Evolutionary conservation across 2,329 filamentous ascomycete genomes (phyloP).

Genomic region (Beauveria bassiana): DNA sequence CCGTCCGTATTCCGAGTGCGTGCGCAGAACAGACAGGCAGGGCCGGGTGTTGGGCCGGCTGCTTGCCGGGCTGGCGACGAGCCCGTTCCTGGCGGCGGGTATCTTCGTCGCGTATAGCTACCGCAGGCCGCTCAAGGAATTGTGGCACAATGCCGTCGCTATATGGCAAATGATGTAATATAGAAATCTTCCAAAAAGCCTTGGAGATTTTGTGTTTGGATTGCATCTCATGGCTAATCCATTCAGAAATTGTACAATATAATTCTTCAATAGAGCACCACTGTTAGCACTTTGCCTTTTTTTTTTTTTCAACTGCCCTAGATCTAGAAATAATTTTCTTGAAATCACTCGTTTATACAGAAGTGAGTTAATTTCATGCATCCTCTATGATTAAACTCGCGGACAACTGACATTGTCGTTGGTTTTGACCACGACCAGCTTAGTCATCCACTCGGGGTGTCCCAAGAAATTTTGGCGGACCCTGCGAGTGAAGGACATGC

Average conservation of each 20-base stretch:
- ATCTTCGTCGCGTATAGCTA: slow-evolving; percentile 21
- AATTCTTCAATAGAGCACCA: neutral
- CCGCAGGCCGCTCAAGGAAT: slow-evolving; percentile 11
- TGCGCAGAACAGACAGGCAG: slow-evolving; percentile 61
- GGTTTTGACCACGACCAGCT: neutral
- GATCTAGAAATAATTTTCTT: too few species aligned
- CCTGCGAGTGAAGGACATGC: neutral
- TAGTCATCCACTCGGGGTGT: neutral
- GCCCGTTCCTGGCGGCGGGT: slow-evolving; percentile 22
- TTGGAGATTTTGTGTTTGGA: neutral
- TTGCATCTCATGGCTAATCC: neutral
- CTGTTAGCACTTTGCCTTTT: neutral
- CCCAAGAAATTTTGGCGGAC: slow-evolving; percentile 8
- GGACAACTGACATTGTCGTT: neutral
- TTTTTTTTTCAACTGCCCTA: neutral
- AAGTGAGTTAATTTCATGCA: too few species aligned
- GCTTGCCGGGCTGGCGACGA: slow-evolving; percentile 30
- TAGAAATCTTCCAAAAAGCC: neutral
- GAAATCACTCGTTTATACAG: too few species aligned
- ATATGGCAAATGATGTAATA: slow-evolving; percentile 10
- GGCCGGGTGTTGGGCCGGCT: slow-evolving; percentile 48
- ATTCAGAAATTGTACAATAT: neutral
- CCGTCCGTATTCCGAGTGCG: slow-evolving; percentile 79
- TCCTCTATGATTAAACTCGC: too few species aligned
- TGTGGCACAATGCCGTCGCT: slow-evolving; percentile 2